Evolutionary conservation across 129 eudicot species (phyloP).

Genomic region (Silybum marianum): DNA sequence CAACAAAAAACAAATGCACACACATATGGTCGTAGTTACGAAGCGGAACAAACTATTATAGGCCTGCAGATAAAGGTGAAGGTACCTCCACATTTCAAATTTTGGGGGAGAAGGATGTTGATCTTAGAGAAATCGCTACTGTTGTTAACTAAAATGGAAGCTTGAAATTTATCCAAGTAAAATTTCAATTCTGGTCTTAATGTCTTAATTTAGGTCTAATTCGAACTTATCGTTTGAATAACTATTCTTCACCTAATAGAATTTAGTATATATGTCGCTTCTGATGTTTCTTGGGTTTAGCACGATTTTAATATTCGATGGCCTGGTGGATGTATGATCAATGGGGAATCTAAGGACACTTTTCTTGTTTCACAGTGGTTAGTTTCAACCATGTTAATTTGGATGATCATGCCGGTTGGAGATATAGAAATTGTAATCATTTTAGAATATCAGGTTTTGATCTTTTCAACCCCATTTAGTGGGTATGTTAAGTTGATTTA

Average conservation of each 20-base stretch:
- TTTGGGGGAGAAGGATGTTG: background rate
- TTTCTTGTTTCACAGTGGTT: background rate
- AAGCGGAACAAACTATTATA: background rate
- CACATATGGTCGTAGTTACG: background rate
- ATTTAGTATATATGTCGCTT: background rate
- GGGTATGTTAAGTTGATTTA: background rate
- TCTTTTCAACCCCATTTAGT: background rate
- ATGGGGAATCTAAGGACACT: background rate
- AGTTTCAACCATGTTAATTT: background rate
- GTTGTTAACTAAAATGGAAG: background rate
- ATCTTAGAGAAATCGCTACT: background rate
- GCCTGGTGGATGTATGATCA: background rate
- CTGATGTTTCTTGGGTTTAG: slow-evolving; percentile 4
- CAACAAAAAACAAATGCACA: slow-evolving; percentile 1
- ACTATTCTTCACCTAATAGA: background rate
- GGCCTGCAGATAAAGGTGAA: background rate
- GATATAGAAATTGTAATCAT: background rate
- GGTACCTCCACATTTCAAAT: background rate
- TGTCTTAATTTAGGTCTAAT: slow-evolving; percentile 10
- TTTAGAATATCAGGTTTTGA: background rate
- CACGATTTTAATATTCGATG: background rate
- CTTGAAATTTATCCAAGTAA: background rate
- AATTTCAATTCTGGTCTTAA: background rate
- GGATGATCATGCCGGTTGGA: background rate
- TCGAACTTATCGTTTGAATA: slow-evolving; percentile 10